A percentile compares a stretch with the other conserved stretches of the same genome.
Evolutionary conservation across 306 rosid genomes (phyloP).

Genomic region (Ormosia emarginata): DNA sequence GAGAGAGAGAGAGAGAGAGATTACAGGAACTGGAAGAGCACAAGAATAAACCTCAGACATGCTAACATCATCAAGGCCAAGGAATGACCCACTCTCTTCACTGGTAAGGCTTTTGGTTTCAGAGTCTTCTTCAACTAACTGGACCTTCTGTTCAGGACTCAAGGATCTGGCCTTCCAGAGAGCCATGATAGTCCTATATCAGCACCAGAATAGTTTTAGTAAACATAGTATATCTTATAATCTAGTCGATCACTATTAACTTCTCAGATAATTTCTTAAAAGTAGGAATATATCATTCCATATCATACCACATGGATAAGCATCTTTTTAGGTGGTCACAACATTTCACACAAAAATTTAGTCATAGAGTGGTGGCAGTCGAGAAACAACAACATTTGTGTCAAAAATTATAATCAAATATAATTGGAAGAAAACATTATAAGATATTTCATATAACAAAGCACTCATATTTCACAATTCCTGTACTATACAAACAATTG

Average conservation of each 20-base stretch:
- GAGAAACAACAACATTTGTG: background rate
- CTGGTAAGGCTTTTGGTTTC: slow-evolving; percentile 51
- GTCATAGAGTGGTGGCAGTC: background rate
- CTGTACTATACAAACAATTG: background rate
- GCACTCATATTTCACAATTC: background rate
- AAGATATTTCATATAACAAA: background rate
- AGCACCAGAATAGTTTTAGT: slow-evolving; percentile 22
- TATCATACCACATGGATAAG: background rate
- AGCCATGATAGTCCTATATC: slow-evolving; percentile 85
- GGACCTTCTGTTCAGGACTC: slow-evolving; percentile 92
- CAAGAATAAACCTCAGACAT: slow-evolving; percentile 74
- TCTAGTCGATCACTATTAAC: background rate
- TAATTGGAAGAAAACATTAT: background rate
- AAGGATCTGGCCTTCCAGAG: slow-evolving; percentile 91
- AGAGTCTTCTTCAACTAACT: slow-evolving; percentile 77
- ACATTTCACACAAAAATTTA: background rate
- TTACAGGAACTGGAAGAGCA: slow-evolving; percentile 62
- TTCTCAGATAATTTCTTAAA: slow-evolving; percentile 9
- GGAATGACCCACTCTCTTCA: slow-evolving; percentile 75
- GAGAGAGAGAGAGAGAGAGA: slow-evolving; percentile 25
- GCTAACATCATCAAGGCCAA: slow-evolving; percentile 70
- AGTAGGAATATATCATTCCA: background rate
- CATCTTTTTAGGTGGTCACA: background rate
- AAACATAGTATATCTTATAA: slow-evolving; percentile 2
- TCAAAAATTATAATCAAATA: background rate